phyloP scores from a whole-genome alignment of 345 rosid species.

The Ailanthus altissimus region DNA sequence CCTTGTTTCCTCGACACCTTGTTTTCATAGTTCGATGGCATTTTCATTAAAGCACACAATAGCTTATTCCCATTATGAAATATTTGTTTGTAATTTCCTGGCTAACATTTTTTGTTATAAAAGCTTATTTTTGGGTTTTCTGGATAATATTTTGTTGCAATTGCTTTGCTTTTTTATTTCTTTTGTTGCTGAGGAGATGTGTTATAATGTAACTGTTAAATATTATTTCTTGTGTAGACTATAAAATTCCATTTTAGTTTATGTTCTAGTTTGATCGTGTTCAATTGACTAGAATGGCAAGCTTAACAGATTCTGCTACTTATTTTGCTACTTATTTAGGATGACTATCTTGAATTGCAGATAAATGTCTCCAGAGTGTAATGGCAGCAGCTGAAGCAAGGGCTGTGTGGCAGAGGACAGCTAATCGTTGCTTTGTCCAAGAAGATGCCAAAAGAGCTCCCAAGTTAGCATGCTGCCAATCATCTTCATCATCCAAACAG shows the following conservation, averaged over 20 bases:
- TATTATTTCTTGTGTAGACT: background rate
- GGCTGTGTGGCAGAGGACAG: constrained; percentile 88
- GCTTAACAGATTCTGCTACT: background rate
- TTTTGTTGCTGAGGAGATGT: background rate
- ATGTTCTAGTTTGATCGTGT: background rate
- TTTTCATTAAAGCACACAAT: background rate
- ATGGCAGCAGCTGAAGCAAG: constrained; percentile 97
- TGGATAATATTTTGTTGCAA: background rate
- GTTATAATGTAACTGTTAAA: background rate
- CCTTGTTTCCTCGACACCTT: background rate
- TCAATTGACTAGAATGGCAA: background rate
- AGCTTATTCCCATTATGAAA: background rate
- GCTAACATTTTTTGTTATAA: background rate
- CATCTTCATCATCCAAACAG: constrained; percentile 55
- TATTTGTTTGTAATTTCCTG: background rate
- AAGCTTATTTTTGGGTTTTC: background rate
- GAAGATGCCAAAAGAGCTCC: constrained; percentile 99
- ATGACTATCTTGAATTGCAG: constrained; percentile 19
- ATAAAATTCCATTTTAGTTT: background rate
- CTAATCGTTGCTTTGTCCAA: constrained; percentile 93
- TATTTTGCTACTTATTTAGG: constrained; percentile 3
- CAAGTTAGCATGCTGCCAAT: constrained; percentile 83
- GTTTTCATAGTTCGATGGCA: background rate
- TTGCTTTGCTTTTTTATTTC: background rate
- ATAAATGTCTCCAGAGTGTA: constrained; percentile 43